phyloP scores from a whole-genome alignment of 2,329 filamentous ascomycete species.

The Pseudogymnoascus sp. region DNA sequence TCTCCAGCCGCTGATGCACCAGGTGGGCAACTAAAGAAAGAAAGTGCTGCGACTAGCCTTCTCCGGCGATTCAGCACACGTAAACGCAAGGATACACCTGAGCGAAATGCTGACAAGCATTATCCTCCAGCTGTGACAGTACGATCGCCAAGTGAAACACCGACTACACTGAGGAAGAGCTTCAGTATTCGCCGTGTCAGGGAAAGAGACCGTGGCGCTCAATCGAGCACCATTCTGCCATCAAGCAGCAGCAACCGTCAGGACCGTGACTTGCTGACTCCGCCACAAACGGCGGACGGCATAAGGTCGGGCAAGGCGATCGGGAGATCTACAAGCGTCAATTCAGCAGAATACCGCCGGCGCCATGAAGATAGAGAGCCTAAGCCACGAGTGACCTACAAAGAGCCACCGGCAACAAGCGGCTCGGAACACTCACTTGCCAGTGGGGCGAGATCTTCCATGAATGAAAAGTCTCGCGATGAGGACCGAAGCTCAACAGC shows the following conservation, averaged over 20 bases:
- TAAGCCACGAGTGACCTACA: conserved; percentile 40
- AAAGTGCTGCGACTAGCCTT: conserved; percentile 76
- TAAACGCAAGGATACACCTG: conserved; percentile 57
- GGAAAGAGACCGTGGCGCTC: conserved; percentile 40
- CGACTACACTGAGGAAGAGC: conserved; percentile 66
- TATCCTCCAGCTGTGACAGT: conserved; percentile 68
- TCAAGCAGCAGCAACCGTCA: conserved; percentile 60
- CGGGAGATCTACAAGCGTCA: conserved; percentile 84
- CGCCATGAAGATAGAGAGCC: conserved; percentile 50
- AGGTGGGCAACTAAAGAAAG: conserved; percentile 63
- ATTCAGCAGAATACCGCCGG: conserved; percentile 72
- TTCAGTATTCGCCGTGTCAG: conserved; percentile 68
- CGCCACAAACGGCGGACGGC: conserved; percentile 55
- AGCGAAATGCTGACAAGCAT: conserved; percentile 53
- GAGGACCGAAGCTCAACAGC: conserved; percentile 35
- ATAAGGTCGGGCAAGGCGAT: conserved; percentile 58
- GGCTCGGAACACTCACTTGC: conserved; percentile 64
- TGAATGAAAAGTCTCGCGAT: conserved; percentile 39
- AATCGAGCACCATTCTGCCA: conserved; percentile 38
- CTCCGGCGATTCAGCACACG: conserved; percentile 87
- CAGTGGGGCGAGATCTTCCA: conserved; percentile 12
- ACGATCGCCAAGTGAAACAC: conserved; percentile 63
- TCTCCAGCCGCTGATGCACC: conserved; percentile 47
- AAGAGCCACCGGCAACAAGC: conserved; percentile 65
- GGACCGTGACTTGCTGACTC: conserved; percentile 69